Evolutionary conservation across 768 basidiomycete species (phyloP), one percentile per base, ranked within the genome.

Genomic region (Leccinum longicurvipes): DNA sequence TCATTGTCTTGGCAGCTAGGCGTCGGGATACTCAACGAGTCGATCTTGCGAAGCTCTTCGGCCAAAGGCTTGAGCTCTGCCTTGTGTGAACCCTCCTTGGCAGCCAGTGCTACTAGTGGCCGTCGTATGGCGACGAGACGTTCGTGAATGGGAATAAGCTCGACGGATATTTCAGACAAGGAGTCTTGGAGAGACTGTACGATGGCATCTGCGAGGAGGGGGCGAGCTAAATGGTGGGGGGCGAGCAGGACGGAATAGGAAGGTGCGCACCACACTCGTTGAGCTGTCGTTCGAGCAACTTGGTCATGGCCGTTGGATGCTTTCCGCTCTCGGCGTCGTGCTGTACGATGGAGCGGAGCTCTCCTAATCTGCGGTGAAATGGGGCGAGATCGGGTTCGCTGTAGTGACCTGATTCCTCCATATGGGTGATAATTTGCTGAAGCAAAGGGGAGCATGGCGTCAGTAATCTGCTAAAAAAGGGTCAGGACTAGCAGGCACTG

Each of bases 331-430:
- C 86, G 19, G 82, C 79, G 66, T 96, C 94, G 58, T 86, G 82
- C 60, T 87, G 86, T 53, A 99, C 84, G 64, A 98, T 96, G 58
- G 82, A 79, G 58, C 91, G 87, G 39, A 99, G 80, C 59, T 94
- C 89, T 24, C 79, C 76, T 50, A 98, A 73, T 56, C 97, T 85
- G 60, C 81, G 79, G 54, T 87, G 84, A 74, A 98, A 98, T 2
- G 97, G 94, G 27, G 80, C 79, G 28, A 98, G 85, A 74, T 97
- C 93, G 23, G 86, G 75, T 67, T 94, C 91, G 62, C 93, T 98
- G 73, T 98, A 98, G 45, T 93, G 87, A 6, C 89, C 89, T 1
- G 92, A 93, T 70, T 99, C 97, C 72, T 94, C 91, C 88, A 98
- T 91, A 68, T 95, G 92, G 68, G 88, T 86, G 47, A 96, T 80